Evolutionary conservation across 31 red algal species (phyloP), one percentile per base, ranked within the genome.

Genomic region (Asparagopsis taxiformis): DNA sequence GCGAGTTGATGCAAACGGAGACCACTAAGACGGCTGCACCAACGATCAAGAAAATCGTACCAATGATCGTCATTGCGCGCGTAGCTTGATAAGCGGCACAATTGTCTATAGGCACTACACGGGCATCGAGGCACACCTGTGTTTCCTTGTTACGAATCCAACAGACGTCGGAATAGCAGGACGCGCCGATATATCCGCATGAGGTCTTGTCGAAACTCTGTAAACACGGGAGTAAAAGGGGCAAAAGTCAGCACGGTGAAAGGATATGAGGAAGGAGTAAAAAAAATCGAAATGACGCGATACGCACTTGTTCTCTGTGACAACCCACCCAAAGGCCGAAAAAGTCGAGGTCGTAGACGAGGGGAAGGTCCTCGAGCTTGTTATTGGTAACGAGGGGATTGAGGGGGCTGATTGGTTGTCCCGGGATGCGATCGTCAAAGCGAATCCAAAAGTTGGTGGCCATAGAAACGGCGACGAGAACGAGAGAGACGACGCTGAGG

Each of bases 291-390:
- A 56, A 25, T 37, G 7, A 69, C 6, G 13, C 13, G 41, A 13
- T 46, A 46, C 61, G 50, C 37, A 72, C 67, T 31, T 38, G 28
- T 32, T 77, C 84, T 21, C 59, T 54, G 33, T 79, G 75, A 49
- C 75, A 90, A 5, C 75, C 74, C 43, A 90, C 76, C 85, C 85
- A 90, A 8, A 90, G 61, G 59, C 85, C 85, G 21, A 80, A 75
- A 51, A 74, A 61, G 10, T 74, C 33, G 31, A 79, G 58, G 30
- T 74, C 52, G 62, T 90, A 80, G 33, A 49, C 19, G 59, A 90
- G 25, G 49, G 63, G 59, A 34, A 76, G 85, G 53, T 51, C 74
- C 32, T 48, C 20, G 1, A 88, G 54, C 22, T 53, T 16, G 43
- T 69, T 50, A 44, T 88, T 77, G 32, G 62, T 44, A 16, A 55